Percentiles rank a stretch among this genome's conserved stretches.
Evolutionary conservation across 73 alveolate species (phyloP).

Genomic region (Paramecium caudatum): DNA sequence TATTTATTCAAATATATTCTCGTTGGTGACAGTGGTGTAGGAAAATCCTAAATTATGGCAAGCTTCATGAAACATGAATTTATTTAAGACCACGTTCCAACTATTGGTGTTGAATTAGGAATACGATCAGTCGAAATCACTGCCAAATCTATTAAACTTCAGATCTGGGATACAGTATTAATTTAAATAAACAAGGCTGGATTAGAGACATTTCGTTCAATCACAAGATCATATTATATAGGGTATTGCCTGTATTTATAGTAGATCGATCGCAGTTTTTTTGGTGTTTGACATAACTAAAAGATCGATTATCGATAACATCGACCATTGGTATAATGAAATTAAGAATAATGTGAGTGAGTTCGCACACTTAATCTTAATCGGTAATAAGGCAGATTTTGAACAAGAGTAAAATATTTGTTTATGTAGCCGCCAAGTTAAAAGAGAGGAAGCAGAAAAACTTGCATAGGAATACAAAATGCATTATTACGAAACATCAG

Average conservation of each 20-base stretch:
- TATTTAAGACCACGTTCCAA: constrained; percentile 78
- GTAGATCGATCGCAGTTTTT: constrained; percentile 78
- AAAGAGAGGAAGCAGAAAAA: constrained; percentile 82
- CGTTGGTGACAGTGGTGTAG: constrained; percentile 78
- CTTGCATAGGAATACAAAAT: constrained; percentile 83
- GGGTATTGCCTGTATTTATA: constrained; percentile 62
- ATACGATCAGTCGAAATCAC: constrained; percentile 67
- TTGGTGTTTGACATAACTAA: constrained; percentile 84
- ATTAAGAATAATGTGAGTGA: constrained; percentile 80
- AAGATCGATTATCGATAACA: constrained; percentile 71
- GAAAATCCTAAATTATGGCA: constrained; percentile 77
- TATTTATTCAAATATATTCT: constrained; percentile 72
- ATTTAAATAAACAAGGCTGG: constrained; percentile 80
- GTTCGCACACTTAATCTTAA: constrained; percentile 78
- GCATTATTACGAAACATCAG: constrained; percentile 85
- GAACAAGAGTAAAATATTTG: constrained; percentile 52
- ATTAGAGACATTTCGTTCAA: constrained; percentile 81
- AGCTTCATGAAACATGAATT: constrained; percentile 79
- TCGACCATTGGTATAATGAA: constrained; percentile 81
- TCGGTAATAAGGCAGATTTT: constrained; percentile 86
- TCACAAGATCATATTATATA: constrained; percentile 80
- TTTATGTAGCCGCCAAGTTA: constrained; percentile 82
- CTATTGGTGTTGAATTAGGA: constrained; percentile 86
- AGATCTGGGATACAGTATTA: constrained; percentile 77
- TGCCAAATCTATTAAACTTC: constrained; percentile 74